Evolutionary conservation across 2,329 filamentous ascomycete species (phyloP).

Genomic region (Annulohypoxylon truncatum): DNA sequence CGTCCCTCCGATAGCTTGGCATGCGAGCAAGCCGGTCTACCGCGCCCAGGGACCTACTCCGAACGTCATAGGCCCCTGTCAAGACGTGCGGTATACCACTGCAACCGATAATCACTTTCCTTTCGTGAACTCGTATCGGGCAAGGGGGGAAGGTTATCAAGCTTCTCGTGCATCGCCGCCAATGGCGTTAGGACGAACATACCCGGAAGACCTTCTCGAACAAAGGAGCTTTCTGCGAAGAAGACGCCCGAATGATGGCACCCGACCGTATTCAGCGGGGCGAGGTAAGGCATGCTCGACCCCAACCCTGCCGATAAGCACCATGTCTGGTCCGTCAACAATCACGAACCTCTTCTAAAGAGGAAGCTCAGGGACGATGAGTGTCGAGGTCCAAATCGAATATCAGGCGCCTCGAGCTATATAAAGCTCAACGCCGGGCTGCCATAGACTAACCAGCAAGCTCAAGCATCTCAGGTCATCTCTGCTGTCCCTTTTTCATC

Average conservation of each 20-base stretch:
- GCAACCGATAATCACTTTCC: constrained; percentile 45
- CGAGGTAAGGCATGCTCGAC: constrained; percentile 20
- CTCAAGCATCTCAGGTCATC: constrained; percentile 36
- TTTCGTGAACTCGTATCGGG: constrained; percentile 42
- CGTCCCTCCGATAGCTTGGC: constrained; percentile 32
- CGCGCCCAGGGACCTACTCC: constrained; percentile 33
- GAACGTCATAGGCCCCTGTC: constrained; percentile 35
- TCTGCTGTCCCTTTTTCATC: constrained; percentile 30
- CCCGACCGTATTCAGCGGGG: constrained; percentile 36
- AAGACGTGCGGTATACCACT: constrained; percentile 40
- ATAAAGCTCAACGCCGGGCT: constrained; percentile 38
- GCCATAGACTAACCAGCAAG: constrained; percentile 32
- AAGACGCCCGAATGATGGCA: constrained; percentile 24
- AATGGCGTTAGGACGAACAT: constrained; percentile 19
- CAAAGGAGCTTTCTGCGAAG: constrained; percentile 10
- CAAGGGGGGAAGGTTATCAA: constrained; percentile 31
- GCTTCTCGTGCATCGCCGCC: constrained; percentile 30
- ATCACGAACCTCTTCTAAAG: constrained; percentile 45
- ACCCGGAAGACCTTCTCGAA: constrained; percentile 24
- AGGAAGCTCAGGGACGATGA: constrained; percentile 44
- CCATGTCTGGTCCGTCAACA: constrained; percentile 31
- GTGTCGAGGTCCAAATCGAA: neutral
- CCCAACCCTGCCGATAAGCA: constrained; percentile 36
- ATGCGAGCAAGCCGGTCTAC: constrained; percentile 29
- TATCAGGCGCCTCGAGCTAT: constrained; percentile 29